A percentile compares a stretch with the other conserved stretches of the same genome.
Evolutionary conservation across 768 basidiomycete species (phyloP).

Genomic region (Chalciporus pseudorubinellus): DNA sequence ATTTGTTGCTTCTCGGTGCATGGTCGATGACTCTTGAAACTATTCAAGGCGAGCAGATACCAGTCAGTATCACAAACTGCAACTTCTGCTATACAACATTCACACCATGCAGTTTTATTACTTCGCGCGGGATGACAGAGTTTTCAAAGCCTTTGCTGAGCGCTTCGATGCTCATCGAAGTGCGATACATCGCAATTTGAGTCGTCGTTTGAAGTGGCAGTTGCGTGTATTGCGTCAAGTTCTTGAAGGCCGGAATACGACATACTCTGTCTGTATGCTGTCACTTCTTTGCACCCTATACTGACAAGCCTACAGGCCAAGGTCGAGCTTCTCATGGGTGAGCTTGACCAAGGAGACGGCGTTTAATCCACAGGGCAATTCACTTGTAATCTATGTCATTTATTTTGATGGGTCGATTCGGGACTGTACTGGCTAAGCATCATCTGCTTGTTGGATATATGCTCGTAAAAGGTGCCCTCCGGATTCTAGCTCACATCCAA

Average conservation of each 20-base stretch:
- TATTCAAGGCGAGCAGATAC: constrained; percentile 64
- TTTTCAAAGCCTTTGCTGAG: constrained; percentile 65
- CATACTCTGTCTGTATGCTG: constrained; percentile 54
- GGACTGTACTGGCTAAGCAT: not conserved
- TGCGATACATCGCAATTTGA: constrained; percentile 47
- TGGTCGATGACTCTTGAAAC: constrained; percentile 67
- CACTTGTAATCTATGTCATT: constrained; percentile 3
- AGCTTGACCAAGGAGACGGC: constrained; percentile 64
- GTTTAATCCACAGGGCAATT: constrained; percentile 31
- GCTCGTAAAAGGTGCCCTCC: constrained; percentile 80
- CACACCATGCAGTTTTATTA: constrained; percentile 57
- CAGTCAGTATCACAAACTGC: constrained; percentile 46
- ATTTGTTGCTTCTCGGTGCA: constrained; percentile 77
- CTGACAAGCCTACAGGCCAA: constrained; percentile 45
- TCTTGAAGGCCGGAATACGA: constrained; percentile 63
- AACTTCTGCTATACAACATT: not conserved
- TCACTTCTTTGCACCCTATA: not conserved
- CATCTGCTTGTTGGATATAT: constrained; percentile 16
- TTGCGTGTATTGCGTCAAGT: constrained; percentile 58
- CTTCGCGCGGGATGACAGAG: constrained; percentile 91
- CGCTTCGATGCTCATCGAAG: constrained; percentile 38
- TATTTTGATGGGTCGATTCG: not conserved
- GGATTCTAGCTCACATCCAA: constrained; percentile 58
- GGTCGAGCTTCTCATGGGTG: constrained; percentile 56
- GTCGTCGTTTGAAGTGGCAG: constrained; percentile 68